These are phyloP conservation scores for Fusarium chlamydosporum DNA, from an alignment of 2,329 filamentous ascomycete genomes.

Conservation along the genomic window DNA sequence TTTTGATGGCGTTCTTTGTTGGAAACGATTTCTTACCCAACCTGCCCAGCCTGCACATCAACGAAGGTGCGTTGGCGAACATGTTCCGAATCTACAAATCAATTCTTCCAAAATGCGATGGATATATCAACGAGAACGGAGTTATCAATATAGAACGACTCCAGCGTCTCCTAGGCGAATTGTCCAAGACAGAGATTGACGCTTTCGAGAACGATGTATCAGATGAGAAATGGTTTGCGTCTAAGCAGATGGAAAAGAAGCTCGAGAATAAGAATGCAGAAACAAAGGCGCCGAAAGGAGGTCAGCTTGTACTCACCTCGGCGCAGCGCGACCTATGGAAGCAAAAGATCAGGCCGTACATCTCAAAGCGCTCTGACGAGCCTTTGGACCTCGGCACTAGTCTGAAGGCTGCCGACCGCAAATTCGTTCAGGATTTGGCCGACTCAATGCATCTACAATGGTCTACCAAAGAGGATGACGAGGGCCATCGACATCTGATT, in stretches of 20 bases:
- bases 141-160: slow-evolving; percentile 90
- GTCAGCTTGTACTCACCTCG: slow-evolving; percentile 79
- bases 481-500: slow-evolving; percentile 67
- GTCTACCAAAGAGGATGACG: slow-evolving; percentile 70
- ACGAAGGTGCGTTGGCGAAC: slow-evolving; percentile 93
- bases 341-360: slow-evolving; percentile 83
- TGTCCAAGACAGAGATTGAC: slow-evolving; percentile 90
- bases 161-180: slow-evolving; percentile 81
- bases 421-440: slow-evolving; percentile 91
- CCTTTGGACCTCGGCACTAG: slow-evolving; percentile 80
- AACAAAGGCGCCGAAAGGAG: slow-evolving; percentile 67
- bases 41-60: slow-evolving; percentile 95
- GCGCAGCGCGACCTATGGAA: slow-evolving; percentile 86
- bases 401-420: slow-evolving; percentile 86
- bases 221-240: slow-evolving; percentile 91
- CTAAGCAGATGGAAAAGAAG: slow-evolving; percentile 82
- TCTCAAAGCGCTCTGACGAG: slow-evolving; percentile 75
- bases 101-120: slow-evolving; percentile 86
- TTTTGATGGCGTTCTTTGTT: slow-evolving; percentile 99
- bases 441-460: slow-evolving; percentile 70
- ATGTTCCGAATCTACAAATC: slow-evolving; percentile 99
- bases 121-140: slow-evolving; percentile 96
- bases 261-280: slow-evolving; percentile 68
- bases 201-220: slow-evolving; percentile 92
- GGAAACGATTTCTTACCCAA: slow-evolving; percentile 99